These are phyloP conservation scores for Suhomyces pyralidae DNA, from an alignment of 805 yeast genomes.

Conservation along the genomic window DNA sequence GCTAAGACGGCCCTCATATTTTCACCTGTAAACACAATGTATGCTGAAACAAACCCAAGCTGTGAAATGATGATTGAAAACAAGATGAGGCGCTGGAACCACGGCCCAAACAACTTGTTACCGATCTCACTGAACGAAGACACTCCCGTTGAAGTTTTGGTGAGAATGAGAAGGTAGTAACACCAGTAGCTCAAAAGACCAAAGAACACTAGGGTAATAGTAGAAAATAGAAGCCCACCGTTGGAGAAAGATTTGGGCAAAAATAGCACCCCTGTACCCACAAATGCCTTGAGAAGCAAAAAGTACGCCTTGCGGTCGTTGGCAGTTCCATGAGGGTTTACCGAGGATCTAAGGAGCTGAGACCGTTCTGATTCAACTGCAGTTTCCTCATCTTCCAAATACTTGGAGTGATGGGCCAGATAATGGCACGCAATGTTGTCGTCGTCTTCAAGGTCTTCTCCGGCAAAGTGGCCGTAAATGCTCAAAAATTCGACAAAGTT, in stretches of 20 bases:
- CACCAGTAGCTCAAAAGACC: conserved; percentile 78
- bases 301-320: conserved; percentile 71
- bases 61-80: conserved; percentile 67
- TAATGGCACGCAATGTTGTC: conserved; percentile 55
- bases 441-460: conserved; percentile 72
- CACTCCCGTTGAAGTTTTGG: conserved; percentile 59
- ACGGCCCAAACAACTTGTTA: conserved; percentile 54
- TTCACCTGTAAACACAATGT: conserved; percentile 74
- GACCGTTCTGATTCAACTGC: conserved; percentile 1
- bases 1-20: conserved; percentile 61
- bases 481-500: conserved; percentile 76
- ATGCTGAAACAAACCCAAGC: conserved; percentile 78
- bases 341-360: conserved; percentile 1
- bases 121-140: conserved; percentile 83
- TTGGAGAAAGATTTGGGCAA: conserved; percentile 67
- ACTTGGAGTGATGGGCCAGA: conserved; percentile 13
- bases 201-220: conserved; percentile 50
- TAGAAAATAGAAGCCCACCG: conserved; percentile 68
- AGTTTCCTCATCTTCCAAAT: conserved; percentile 1
- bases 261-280: conserved; percentile 74
- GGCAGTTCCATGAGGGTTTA: conserved; percentile 57
- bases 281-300: conserved; percentile 66
- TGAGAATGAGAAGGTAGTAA: conserved; percentile 57
- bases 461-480: conserved; percentile 83
- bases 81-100: conserved; percentile 63